Conservation (phyloP, 1,284 basidiomycete species). For the Papiliotrema nemorosa region DNA sequence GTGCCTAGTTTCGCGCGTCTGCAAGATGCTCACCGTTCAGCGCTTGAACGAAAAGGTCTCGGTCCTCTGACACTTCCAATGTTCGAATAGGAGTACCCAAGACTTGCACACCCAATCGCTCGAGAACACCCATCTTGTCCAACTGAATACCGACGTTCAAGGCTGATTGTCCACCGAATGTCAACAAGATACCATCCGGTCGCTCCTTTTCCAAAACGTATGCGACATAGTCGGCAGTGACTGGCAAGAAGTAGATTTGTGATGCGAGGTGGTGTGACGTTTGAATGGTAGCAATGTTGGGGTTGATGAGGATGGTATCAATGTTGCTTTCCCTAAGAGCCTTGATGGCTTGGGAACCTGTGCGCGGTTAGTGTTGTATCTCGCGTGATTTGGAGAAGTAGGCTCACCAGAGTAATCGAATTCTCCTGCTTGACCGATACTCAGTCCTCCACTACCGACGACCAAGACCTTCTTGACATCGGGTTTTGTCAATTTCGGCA, state of each 20-base stretch:
- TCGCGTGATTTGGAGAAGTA: neutral
- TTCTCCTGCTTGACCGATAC: conserved; percentile 98
- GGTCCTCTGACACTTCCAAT: conserved; percentile 93
- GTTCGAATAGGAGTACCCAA: conserved; percentile 94
- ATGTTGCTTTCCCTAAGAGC: conserved; percentile 94
- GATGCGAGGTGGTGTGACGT: conserved; percentile 94
- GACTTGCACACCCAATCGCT: conserved; percentile 89
- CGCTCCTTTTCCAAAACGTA: conserved; percentile 98
- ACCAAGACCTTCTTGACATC: conserved; percentile 94
- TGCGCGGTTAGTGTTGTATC: neutral
- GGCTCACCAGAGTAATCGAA: conserved; percentile 91
- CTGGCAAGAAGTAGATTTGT: conserved; percentile 96
- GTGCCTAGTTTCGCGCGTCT: no score
- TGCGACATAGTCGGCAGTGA: conserved; percentile 96
- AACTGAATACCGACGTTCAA: conserved; percentile 97
- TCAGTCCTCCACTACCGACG: conserved; percentile 92
- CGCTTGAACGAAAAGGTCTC: conserved; percentile 95
- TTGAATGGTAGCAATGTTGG: conserved; percentile 96
- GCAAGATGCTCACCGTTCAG: conserved; percentile 83
- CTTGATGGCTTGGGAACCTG: conserved; percentile 91
- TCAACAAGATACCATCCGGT: conserved; percentile 94
- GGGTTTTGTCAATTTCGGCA: conserved; percentile 71
- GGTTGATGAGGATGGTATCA: conserved; percentile 92
- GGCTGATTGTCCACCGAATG: conserved; percentile 97
- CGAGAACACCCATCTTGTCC: conserved; percentile 95